Evolutionary conservation across 352 stramenopile species (phyloP), one percentile per base, ranked within the genome.

Genomic region (Phytophthora tentaculata): DNA sequence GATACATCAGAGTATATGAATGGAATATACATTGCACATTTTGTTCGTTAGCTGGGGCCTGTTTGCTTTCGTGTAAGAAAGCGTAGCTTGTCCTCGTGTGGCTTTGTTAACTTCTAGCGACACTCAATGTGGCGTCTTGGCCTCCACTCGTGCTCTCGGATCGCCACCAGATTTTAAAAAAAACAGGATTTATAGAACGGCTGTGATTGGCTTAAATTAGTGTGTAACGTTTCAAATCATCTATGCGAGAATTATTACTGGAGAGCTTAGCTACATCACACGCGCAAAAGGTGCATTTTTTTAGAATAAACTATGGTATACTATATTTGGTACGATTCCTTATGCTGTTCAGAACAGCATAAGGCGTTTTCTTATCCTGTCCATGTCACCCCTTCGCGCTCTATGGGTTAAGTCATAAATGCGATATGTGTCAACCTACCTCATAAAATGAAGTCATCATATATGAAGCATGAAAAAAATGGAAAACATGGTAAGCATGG

Each of bases 191-290:
- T n/a, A 19, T 8, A 12, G 14, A 22, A 3, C 23, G 8, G 35
- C 29, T 47, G 1, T 13, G 14, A 51, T 59, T 56, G 45, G 43
- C 3, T 54, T 29, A 52, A 52, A 44, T 47, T 10, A 0, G 3
- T 22, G 44, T 55, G 37, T 45, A 14, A 14, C 4, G 51, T 23
- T 22, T 5, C 61, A 1, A 10, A 55, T 48, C 55, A 2, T 26
- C 1, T 29, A 45, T 64, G 48, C 35, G n/a, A 8, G 47, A 55
- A 56, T 64, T 61, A 64, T 64, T 49, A 43, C 22, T 24, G 2
- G 19, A n/a, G 39, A 64, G 28, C 39, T 64, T 70, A 56, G 54
- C 54, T 28, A 60, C 55, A 59, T 39, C 0, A 7, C 1, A 6
- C 5, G 17, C 39, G 17, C 39, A 70, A 51, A 70, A 58, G 4